Evolutionary conservation across 225 moss, liverwort and hornwort species (phyloP), one percentile per base, ranked within the genome.

Genomic region (Anthoceros angustus): DNA sequence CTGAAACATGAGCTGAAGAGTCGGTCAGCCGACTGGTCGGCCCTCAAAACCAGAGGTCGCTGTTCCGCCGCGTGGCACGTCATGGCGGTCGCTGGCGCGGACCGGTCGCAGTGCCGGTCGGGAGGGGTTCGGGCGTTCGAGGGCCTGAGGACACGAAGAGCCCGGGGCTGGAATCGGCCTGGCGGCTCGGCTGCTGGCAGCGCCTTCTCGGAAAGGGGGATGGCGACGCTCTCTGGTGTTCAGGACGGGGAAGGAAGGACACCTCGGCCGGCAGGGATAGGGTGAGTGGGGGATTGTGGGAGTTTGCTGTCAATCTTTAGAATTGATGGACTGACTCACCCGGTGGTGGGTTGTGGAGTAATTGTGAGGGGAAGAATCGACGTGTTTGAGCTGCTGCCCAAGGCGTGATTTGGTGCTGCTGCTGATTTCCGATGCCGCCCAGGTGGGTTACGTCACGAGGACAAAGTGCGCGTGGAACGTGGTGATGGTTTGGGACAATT

Each of bases 401-500:
- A 98, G 70, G 89, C 92, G 3, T 78, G 95, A 98, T 68, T 72
- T 98, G 71, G 92, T 92, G 18, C 74, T 98, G 74, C 84, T 98
- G 55, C 80, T 98, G 64, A 92, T 98, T 55, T 92, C 95, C 24
- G 95, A 98, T 50, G 95, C 95, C 39, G 95, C 95, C 20, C 92
- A 98, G 91, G 95, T 91, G 55, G 65, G 64, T 8, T 25, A 26
- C 39, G 8, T 63, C 0, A 1, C 4, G 2, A 32, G 4, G 32
- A 32, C 32, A 32, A 32, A 32, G 32, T 32, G 1, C 4, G 32
- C 32, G 32, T 32, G 32, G 32, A 32, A 32, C 32, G 4, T 32
- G 4, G 32, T 32, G 32, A 32, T 32, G 32, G n/a, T n/a, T n/a
- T n/a, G n/a, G n/a, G n/a, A n/a, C 32, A 4, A 32, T 32, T 32